Conservation (phyloP, 1,284 basidiomycete genomes). For the Leccinum huronense region DNA sequence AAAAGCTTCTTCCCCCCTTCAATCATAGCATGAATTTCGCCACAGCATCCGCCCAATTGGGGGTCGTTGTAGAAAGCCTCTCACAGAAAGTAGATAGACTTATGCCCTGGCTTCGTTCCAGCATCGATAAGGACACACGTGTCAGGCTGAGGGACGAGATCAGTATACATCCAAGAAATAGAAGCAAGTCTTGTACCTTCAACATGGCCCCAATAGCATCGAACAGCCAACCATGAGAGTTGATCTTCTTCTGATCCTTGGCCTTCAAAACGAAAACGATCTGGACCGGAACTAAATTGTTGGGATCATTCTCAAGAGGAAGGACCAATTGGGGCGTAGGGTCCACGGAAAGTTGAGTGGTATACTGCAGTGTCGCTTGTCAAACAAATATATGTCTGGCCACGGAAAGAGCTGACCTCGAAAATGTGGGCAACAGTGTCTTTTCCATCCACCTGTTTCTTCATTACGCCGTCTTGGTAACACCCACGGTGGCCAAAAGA, state of each 20-base stretch:
- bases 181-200: conserved; percentile 43
- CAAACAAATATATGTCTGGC: conserved; percentile 7
- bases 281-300: conserved; percentile 93
- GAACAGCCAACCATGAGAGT: conserved; percentile 97
- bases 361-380: conserved; percentile 57
- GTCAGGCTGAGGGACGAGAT: conserved; percentile 62
- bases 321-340: conserved; percentile 86
- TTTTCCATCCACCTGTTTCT: conserved; percentile 90
- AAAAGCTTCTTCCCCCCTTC: conserved; percentile 88
- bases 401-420: conserved; percentile 53
- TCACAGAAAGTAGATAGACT: conserved; percentile 97
- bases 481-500: conserved; percentile 82
- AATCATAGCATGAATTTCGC: conserved; percentile 95
- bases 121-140: conserved; percentile 91
- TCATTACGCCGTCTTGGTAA: conserved; percentile 97
- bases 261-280: conserved; percentile 95
- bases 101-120: conserved; percentile 95
- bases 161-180: conserved; percentile 5
- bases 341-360: conserved; percentile 90
- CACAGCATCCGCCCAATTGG: conserved; percentile 78
- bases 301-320: conserved; percentile 83
- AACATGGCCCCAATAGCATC: conserved; percentile 90
- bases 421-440: conserved; percentile 91
- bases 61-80: conserved; percentile 83
- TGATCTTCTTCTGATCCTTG: conserved; percentile 98